phyloP scores from a whole-genome alignment of 306 rosid genomes.

The Adenanthera pavonina region DNA sequence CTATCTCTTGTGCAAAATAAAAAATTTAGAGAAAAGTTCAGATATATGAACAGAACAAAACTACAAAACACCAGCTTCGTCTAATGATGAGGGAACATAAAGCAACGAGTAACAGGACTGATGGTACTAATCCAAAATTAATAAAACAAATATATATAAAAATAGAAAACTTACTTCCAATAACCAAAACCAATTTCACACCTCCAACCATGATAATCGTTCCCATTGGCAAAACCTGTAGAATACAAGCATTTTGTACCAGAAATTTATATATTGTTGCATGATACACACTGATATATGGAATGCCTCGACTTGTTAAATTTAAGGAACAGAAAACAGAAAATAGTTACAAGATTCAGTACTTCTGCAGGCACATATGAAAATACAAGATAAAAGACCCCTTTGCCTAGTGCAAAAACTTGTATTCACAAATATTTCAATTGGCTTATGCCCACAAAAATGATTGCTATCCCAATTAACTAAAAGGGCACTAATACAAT shows the following conservation, averaged over 20 bases:
- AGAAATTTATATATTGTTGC: background rate
- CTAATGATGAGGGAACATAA: background rate
- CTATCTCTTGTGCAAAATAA: background rate
- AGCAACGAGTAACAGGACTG: background rate
- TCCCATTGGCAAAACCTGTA: constrained; percentile 23
- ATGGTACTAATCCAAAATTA: background rate
- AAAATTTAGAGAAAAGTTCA: background rate
- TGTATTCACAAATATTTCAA: constrained; percentile 70
- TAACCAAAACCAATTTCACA: background rate
- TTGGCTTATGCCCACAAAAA: constrained; percentile 63
- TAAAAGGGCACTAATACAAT: constrained; percentile 58
- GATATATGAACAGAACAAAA: background rate
- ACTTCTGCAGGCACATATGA: constrained; percentile 41
- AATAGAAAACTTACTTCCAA: constrained; percentile 4
- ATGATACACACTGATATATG: constrained; percentile 22
- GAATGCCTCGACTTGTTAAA: constrained; percentile 37
- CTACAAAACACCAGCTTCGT: background rate
- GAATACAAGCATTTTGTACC: constrained; percentile 1
- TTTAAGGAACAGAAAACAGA: constrained; percentile 43
- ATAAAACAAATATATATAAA: background rate
- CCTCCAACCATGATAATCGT: constrained; percentile 12
- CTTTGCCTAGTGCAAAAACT: constrained; percentile 50
- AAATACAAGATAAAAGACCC: constrained; percentile 39
- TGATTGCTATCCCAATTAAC: constrained; percentile 60
- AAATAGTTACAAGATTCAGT: constrained; percentile 43